Evolutionary conservation across 2,329 filamentous ascomycete genomes (phyloP), one percentile per base, ranked within the genome.

Genomic region (Aspergillus neotritici): DNA sequence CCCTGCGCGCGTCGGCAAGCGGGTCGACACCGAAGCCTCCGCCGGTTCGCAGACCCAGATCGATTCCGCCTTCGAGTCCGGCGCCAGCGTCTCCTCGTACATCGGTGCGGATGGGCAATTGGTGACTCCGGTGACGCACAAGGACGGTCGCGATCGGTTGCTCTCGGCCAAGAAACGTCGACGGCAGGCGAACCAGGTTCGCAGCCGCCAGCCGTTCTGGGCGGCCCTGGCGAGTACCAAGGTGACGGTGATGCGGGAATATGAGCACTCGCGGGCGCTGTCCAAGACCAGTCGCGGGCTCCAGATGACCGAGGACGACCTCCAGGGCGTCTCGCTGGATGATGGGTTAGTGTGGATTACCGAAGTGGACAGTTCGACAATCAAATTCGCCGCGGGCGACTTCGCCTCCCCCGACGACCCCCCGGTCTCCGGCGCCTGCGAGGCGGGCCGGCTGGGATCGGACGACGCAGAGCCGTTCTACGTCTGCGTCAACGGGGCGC

Each of bases 221-320:
- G 88, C 90, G 51, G 90, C 90, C 37, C 79, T 96, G 56, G 90
- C 90, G 40, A 95, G 88, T 70, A 95, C 90, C 61, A 96, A 96
- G 75, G 90, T 96, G 63, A 91, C 93, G 57, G 88, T 95, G 69
- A 83, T 94, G 61, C 93, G 94, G 71, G 90, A 89, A 67, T 87
- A 87, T 56, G 85, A 89, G 68, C 79, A 94, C 63, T 91, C 86
- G 68, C 72, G 78, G 53, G 66, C 64, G 41, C 52, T 64, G 36
- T 66, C 63, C 8, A 67, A 66, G 54, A 65, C 63, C 16, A 56
- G 61, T 32, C 61, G 64, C 42, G 62, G 63, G 44, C 54, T 65
- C 44, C 63, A 62, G 30, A 63, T 68, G 56, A 65, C 66, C 12
- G 67, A 70, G 48, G 63, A 67, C 34, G 67, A 70, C 54, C 54